Conservation (phyloP, 805 yeast genomes). For the Yarrowia sp. region DNA sequence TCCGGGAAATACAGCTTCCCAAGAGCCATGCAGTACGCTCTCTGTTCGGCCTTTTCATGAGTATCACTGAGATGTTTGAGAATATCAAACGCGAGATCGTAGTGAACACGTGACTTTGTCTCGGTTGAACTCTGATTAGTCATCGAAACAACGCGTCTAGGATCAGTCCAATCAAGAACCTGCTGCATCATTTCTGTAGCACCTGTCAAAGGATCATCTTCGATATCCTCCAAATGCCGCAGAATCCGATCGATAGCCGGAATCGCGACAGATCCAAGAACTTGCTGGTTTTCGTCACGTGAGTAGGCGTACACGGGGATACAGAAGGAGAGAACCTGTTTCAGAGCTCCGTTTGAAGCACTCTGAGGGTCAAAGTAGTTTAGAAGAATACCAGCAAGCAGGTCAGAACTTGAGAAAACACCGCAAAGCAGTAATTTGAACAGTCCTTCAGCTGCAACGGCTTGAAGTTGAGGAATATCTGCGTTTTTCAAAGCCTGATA, state of each 20-base stretch:
- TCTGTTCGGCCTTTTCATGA: background rate
- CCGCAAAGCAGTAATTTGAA: slow-evolving; percentile 80
- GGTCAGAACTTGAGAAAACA: slow-evolving; percentile 64
- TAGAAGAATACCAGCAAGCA: slow-evolving; percentile 58
- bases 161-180: slow-evolving; percentile 82
- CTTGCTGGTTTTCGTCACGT: slow-evolving; percentile 65
- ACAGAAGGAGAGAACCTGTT: slow-evolving; percentile 81
- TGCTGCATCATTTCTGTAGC: slow-evolving; percentile 65
- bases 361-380: slow-evolving; percentile 74
- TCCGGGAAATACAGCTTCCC: slow-evolving; percentile 4
- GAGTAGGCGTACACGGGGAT: slow-evolving; percentile 85
- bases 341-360: slow-evolving; percentile 58
- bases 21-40: background rate
- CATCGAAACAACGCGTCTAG: slow-evolving; percentile 38
- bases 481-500: slow-evolving; percentile 55
- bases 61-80: background rate
- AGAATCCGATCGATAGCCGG: slow-evolving; percentile 28
- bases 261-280: slow-evolving; percentile 49
- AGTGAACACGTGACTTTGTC: slow-evolving; percentile 16
- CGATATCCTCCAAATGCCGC: slow-evolving; percentile 49
- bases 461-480: slow-evolving; percentile 64
- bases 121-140: background rate
- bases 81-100: slow-evolving; percentile 15
- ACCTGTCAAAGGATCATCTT: slow-evolving; percentile 40
- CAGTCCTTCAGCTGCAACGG: slow-evolving; percentile 80